Percentiles rank a stretch among this genome's conserved stretches.
phyloP scores from a whole-genome alignment of 768 basidiomycete genomes.

The Podaxis carcinomalis region DNA sequence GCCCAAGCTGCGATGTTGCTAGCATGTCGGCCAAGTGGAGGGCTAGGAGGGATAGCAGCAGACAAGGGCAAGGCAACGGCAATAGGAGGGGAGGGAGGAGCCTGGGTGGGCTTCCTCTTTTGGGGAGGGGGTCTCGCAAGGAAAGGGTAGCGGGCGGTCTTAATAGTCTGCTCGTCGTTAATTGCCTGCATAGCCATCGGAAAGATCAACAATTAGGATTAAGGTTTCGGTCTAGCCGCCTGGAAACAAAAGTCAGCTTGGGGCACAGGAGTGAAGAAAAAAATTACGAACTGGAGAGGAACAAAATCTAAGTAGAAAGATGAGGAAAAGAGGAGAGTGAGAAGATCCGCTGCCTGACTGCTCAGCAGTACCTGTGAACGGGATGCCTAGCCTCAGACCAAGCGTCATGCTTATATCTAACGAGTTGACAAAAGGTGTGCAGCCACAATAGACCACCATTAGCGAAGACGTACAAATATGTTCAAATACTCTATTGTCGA shows the following conservation, averaged over 20 bases:
- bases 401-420: constrained; percentile 19
- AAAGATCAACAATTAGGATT: background rate
- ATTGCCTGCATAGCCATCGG: constrained; percentile 4
- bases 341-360: constrained; percentile 7
- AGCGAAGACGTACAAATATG: constrained; percentile 4
- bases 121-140: constrained; percentile 35
- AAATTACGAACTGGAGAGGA: constrained; percentile 12
- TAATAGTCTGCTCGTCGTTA: constrained; percentile 9
- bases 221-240: constrained; percentile 1
- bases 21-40: constrained; percentile 29
- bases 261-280: constrained; percentile 7
- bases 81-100: constrained; percentile 24
- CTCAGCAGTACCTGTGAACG: constrained; percentile 13
- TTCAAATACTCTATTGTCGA: constrained; percentile 11
- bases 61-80: constrained; percentile 2
- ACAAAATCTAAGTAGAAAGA: background rate
- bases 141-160: constrained; percentile 32
- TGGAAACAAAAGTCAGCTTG: background rate
- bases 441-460: background rate
- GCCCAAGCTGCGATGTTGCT: constrained; percentile 62
- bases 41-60: constrained; percentile 12
- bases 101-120: constrained; percentile 29
- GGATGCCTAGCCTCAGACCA: constrained; percentile 9
- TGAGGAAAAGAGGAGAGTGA: background rate
- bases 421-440: constrained; percentile 10